Percentiles rank a stretch among this genome's conserved stretches.
phyloP scores from a whole-genome alignment of 78 protist species.

The Monosiga brevicollis region DNA sequence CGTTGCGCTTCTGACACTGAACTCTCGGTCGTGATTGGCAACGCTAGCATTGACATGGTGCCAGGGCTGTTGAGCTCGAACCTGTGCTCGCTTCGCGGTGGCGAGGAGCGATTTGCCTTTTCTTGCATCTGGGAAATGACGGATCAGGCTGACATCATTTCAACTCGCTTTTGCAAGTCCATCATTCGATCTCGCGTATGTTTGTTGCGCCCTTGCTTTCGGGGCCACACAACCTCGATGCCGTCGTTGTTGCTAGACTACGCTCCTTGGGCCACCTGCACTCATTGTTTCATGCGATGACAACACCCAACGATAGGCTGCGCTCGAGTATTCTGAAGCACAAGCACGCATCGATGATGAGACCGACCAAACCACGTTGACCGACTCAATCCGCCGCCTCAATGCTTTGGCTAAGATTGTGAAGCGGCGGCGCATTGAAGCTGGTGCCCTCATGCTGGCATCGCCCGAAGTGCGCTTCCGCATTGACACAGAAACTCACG shows the following conservation, averaged over 20 bases:
- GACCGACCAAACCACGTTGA: neutral
- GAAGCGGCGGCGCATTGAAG: conserved; percentile 15
- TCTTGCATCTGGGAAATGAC: conserved; percentile 32
- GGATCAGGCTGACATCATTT: neutral
- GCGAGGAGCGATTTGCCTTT: conserved; percentile 47
- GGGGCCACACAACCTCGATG: too few species aligned
- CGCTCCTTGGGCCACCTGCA: too few species aligned
- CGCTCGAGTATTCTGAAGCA: neutral
- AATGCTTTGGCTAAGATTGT: neutral
- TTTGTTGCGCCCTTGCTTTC: neutral
- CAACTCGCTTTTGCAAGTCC: conserved; percentile 5
- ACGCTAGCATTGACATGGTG: conserved; percentile 85
- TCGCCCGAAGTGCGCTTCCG: conserved; percentile 29
- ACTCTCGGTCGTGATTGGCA: too few species aligned
- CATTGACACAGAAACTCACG: conserved; percentile 24
- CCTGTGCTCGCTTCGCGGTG: conserved; percentile 53
- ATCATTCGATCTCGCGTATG: conserved; percentile 72
- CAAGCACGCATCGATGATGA: conserved; percentile 16
- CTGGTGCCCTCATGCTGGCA: conserved; percentile 61
- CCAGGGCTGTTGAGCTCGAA: conserved; percentile 66
- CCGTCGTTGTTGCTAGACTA: too few species aligned
- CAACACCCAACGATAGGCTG: too few species aligned
- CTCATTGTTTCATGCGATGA: too few species aligned
- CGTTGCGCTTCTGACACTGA: too few species aligned
- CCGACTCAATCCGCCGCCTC: neutral